Base-by-base conservation (phyloP, 2,329 filamentous ascomycete genomes). In the Mycosphaerella sp. region DNA sequence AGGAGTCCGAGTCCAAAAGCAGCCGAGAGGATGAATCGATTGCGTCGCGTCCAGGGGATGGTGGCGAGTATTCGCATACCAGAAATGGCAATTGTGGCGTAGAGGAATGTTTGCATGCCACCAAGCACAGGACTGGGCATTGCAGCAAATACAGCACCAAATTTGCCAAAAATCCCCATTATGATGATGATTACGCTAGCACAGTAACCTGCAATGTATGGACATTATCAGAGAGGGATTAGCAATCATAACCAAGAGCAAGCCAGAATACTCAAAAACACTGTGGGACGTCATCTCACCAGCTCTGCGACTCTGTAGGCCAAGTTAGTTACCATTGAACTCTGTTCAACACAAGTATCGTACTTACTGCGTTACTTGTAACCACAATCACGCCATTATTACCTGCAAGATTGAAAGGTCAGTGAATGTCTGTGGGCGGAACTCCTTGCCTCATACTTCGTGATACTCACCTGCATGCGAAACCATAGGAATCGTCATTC, bases 51-150 rank as follows among this genome's bases (percentile, higher is more conserved):
- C 65, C 89, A 89, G 0, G 79, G 75, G 1, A 86, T 79, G 13
- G 79, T 78, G 3, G 79, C 74, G 54, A 90, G 81, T 58, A 91
- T 89, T 39, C 84, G 78, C 53, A 90, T 79, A 55, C 87, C 87
- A 0, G 83, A 86, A 2, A 89, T 84, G 1, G 85, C 81, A 6
- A 91, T 86, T 4, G 85, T 79, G 53, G 77, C 78, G 71, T 89
- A 91, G 17, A 91, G 76, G 66, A 91, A 91, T 0, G 85, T 87
- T 0, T 87, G 73, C 72, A 74, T 74, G 39, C 72, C 72, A n/a
- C 72, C 72, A 2, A 74, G 61, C 6, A 59, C 50, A 14, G 35
- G 37, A 30, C 51, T 49, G 8, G 56, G 54, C 56, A 59, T 59
- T 2, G 49, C 39, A 4, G 56, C 56, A 30, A 59, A 59, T 17